A percentile compares a stretch with the other conserved stretches of the same genome.
Conservation (phyloP, 345 rosid species). For the Eucalyptus lansdowneana region DNA sequence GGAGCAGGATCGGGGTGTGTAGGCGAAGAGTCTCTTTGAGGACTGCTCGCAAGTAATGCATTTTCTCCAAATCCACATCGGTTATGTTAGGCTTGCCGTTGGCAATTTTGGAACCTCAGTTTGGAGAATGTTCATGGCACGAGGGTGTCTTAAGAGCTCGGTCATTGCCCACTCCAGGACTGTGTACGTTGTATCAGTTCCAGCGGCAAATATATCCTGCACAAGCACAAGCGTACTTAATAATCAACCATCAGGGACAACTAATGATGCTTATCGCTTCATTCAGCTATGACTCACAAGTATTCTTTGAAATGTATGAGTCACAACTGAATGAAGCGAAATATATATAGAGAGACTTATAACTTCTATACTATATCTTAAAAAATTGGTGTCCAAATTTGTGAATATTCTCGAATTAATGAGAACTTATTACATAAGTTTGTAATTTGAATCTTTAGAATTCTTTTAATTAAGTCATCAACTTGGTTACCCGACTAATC, state of each 20-base stretch:
- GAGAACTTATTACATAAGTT: too few species aligned
- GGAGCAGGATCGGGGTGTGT: constrained; percentile 21
- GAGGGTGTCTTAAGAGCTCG: constrained; percentile 15
- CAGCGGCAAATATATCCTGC: constrained; percentile 22
- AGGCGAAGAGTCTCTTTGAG: constrained; percentile 19
- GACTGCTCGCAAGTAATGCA: constrained; percentile 17
- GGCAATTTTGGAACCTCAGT: not conserved
- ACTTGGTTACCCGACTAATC: too few species aligned
- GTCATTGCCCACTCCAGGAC: constrained; percentile 28
- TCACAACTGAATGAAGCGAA: too few species aligned
- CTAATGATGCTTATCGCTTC: too few species aligned
- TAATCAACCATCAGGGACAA: too few species aligned
- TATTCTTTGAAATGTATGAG: too few species aligned
- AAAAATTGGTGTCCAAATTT: too few species aligned
- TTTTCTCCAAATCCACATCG: not conserved
- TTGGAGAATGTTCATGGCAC: constrained; percentile 4
- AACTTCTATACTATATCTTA: not conserved
- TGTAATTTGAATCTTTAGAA: too few species aligned
- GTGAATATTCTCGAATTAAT: too few species aligned
- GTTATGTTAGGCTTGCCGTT: not conserved
- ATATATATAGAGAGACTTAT: too few species aligned
- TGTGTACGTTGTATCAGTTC: constrained; percentile 21
- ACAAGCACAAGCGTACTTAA: not conserved
- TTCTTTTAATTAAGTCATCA: too few species aligned
- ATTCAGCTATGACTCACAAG: too few species aligned